Base-by-base conservation (phyloP, 75 land plant genomes). In the Sequoiadendron giganteum region DNA sequence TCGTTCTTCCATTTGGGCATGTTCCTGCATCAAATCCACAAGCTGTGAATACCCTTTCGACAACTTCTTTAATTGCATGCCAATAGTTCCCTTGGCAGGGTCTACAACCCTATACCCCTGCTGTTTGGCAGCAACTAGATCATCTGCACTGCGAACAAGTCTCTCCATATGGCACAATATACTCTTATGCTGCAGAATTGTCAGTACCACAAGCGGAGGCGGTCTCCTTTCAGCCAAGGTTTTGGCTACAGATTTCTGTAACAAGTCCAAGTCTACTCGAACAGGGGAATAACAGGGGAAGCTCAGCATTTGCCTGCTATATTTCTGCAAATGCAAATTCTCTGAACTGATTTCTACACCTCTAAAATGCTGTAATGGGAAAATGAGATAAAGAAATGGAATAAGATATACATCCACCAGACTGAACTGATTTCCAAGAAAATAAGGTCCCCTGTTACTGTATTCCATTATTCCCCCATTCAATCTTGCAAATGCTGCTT, bases 1-100 rank as follows among this genome's bases (percentile, higher is more conserved):
- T 85, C 92, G 61, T 89, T 97, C 99, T 92, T 97, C 99, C 99
- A 97, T 96, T 89, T 94, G 97, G 28, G 99, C 98, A 87, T 97
- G 99, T 92, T 97, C 99, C 39, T 93, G 93, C 96, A 96, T 87
- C 28, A 97, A 34, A 85, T 97, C 96, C 85, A 92, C 76, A 86
- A 95, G 83, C 70, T 89, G 85, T 36, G 89, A 86, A 90, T 97
- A 97, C n/a, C 56, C 85, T 83, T 87, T 89, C 42, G 88, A 92
- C 19, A 97, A 90, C 91, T 87, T 93, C 85, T 78, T 94, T 61
- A 93, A 47, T 89, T 93, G 92, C 90, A 90, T 92, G 72, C 87
- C 56, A 14, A 94, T 89, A 39, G 86, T 92, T 14, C 92, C 94
- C 87, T 88, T 89, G 28, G 88, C 65, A 81, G 92, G 91, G 49